Percentiles rank a stretch among this genome's conserved stretches.
These are phyloP conservation scores for Jacaranda copaia DNA, from an alignment of 257 asterid genomes.

Conservation along the genomic window DNA sequence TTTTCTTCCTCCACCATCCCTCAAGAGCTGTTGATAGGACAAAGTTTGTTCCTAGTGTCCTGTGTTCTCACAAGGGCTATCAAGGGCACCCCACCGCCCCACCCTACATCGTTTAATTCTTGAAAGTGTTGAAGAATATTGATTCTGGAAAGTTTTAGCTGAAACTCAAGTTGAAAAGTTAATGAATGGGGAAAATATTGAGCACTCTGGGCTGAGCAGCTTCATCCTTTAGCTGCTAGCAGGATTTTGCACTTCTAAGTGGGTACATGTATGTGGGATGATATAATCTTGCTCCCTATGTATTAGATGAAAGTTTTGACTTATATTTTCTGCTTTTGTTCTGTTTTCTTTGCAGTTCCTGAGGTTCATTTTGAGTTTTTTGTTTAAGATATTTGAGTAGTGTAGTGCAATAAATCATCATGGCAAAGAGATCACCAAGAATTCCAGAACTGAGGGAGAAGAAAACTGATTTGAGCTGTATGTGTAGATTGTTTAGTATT, in stretches of 20 bases:
- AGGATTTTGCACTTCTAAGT: no score
- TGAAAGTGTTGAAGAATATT: conserved; percentile 10
- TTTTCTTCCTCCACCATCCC: conserved; percentile 48
- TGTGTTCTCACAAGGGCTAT: conserved; percentile 19
- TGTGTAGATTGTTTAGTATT: conserved; percentile 59
- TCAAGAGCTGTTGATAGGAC: conserved; percentile 45
- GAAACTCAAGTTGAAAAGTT: conserved; percentile 11
- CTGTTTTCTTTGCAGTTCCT: conserved; percentile 16
- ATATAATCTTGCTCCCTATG: conserved; percentile 8
- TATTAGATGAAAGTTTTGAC: conserved; percentile 34
- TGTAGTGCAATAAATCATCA: conserved; percentile 28
- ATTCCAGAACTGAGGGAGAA: conserved; percentile 42
- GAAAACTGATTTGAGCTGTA: conserved; percentile 50
- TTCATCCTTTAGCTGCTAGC: no score
- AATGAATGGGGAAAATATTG: conserved; percentile 30
- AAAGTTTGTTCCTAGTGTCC: conserved; percentile 33
- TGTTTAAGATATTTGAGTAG: conserved; percentile 21
- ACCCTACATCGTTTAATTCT: conserved; percentile 34
- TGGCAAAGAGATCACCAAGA: conserved; percentile 58
- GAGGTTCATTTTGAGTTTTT: conserved; percentile 13
- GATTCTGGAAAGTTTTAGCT: conserved; percentile 22
- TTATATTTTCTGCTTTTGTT: neutral
- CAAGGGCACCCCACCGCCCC: conserved; percentile 20
- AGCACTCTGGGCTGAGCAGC: neutral
- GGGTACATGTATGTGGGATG: conserved; percentile 16